Conservation (phyloP, 306 rosid species). For the Delonix regia region DNA sequence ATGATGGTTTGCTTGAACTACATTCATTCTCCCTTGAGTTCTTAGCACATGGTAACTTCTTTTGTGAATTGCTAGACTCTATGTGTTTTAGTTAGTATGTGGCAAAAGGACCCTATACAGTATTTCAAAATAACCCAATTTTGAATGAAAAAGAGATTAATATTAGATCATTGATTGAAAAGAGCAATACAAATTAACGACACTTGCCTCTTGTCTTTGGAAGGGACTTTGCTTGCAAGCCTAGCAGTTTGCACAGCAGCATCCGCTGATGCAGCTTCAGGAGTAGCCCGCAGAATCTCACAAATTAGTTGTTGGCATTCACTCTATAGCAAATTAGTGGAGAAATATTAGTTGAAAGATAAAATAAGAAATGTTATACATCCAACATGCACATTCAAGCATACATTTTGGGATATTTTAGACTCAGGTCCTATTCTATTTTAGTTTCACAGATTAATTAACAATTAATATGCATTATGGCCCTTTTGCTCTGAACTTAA, state of each 20-base stretch:
- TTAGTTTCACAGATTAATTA: neutral
- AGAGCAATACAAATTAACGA: conserved; percentile 38
- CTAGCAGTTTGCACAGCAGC: conserved; percentile 99
- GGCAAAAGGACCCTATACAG: conserved; percentile 27
- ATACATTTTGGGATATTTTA: conserved; percentile 12
- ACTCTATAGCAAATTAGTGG: conserved; percentile 58
- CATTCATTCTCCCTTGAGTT: conserved; percentile 23
- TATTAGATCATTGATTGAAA: conserved; percentile 20
- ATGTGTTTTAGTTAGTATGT: conserved; percentile 9
- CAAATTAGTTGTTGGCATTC: conserved; percentile 99
- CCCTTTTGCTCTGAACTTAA: neutral
- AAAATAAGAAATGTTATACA: conserved; percentile 20
- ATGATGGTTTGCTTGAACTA: conserved; percentile 17
- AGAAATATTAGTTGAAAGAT: conserved; percentile 30
- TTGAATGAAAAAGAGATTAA: neutral
- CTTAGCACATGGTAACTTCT: neutral
- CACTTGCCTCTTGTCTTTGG: conserved; percentile 86
- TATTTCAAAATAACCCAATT: conserved; percentile 20
- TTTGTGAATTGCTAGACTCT: conserved; percentile 10
- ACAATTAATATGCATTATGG: neutral
- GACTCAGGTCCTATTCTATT: conserved; percentile 5
- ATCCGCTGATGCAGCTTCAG: conserved; percentile 99
- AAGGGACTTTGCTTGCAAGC: conserved; percentile 92
- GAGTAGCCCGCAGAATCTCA: conserved; percentile 98
- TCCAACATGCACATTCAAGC: conserved; percentile 9